Evolutionary conservation across 2,329 filamentous ascomycete genomes (phyloP), one percentile per base, ranked within the genome.

Genomic region (Epicoccum sorghinum): DNA sequence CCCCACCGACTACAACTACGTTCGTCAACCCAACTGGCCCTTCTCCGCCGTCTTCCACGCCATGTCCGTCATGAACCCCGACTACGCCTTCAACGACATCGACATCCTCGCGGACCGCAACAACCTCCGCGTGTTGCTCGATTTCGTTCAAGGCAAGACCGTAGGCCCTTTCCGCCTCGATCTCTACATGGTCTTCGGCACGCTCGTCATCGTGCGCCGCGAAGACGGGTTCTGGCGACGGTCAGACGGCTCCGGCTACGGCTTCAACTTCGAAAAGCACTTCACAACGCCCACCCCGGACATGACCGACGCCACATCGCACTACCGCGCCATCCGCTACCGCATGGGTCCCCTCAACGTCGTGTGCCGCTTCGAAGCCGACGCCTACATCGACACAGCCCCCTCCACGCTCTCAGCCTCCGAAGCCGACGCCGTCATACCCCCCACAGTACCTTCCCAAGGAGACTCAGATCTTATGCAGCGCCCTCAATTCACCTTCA

Each of bases 71-170:
- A 67, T 69, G 64, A 66, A 65, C 9, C 61, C 67, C 4, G 37
- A 52, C 9, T 65, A 54, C 38, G 43, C 57, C 5, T 62, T 70
- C 39, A 57, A 52, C 14, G 47, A 66, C 25, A 39, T 69, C 23
- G 69, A 70, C 25, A 48, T 71, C 3, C 52, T 71, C 14, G 66
- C 65, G 5, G 68, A 71, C 23, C 65, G 69, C 3, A 71, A 70
- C 52, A 70, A 65, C 24, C 57, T 71, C 2, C 67, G 69, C 7
- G 51, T 58, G 2, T 58, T 71, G 0, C 57, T 70, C 1, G 68
- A 69, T 27, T 69, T 67, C 8, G 55, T 61, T 2, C 59, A 65
- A 50, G 67, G 66, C 3, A 67, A 64, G 47, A 35, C 55, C 10
- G 66, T 63, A 13, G 63, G 60, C 1, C 65, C 64, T 4, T 65